Base-by-base conservation (phyloP, 2,329 filamentous ascomycete genomes). In the Claviceps sp. region DNA sequence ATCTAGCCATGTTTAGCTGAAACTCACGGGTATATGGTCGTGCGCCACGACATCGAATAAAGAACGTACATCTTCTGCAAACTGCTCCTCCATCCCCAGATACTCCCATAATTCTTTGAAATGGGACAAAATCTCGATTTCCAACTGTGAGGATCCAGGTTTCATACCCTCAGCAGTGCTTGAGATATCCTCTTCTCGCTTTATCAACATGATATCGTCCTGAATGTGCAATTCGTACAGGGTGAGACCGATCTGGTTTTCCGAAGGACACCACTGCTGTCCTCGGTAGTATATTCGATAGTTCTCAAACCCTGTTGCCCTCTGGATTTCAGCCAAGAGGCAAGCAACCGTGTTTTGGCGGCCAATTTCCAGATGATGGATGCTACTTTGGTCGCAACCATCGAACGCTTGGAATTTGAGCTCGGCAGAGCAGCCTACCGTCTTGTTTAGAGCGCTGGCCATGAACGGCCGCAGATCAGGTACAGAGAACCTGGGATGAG, bases 31-130 rank as follows among this genome's bases (percentile, higher is more conserved):
- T 37, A 19, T 8, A 5, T 16, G n/a, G 5, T 22, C 4, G 41
- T 47, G 30, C 40, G 7, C 5, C 30, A 13, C 17, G 30, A 47
- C 11, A 16, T 8, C n/a, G 14, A 47, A n/a, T 30, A 16, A 16
- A 44, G 4, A 17, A 54, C 68, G 58, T 72, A 85, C 82, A 72
- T 87, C 82, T 61, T 77, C 73, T 6, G 86, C 82, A 43, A 89
- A 70, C 48, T 71, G 73, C 54, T 90, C 82, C 45, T 87, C 78
- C 69, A 90, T 78, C 56, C 82, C 81, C 51, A 97, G 74, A 60
- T 91, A 85, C 44, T 81, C 78, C 75, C 93, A 95, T 24, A 98
- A 70, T 55, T 91, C 82, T 51, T 87, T 78, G 61, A 95, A 95
- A 65, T 94, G 87, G 53, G 82, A 77, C 58, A 93, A 71, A 22